Conservation (phyloP, 1,284 basidiomycete species). For the Cryptococcus jaspeensis region DNA sequence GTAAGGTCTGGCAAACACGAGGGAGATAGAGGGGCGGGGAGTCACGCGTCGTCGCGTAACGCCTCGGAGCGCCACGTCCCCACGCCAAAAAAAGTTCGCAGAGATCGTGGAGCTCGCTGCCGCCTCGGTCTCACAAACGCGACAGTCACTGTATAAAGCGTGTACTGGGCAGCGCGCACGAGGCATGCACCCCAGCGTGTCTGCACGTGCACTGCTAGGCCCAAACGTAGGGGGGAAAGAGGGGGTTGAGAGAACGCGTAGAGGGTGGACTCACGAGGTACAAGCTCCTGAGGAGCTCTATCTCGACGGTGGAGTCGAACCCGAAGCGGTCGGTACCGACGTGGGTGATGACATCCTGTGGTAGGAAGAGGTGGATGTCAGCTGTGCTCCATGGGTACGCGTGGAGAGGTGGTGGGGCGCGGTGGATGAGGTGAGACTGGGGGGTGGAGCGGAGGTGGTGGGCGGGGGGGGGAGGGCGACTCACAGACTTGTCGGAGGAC, state of each 20-base stretch:
- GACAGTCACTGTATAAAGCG: background rate
- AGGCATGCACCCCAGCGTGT: background rate
- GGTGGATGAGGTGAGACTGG: background rate
- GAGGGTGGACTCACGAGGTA: conserved; percentile 67
- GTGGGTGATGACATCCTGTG: conserved; percentile 40
- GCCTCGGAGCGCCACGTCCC: too few species aligned
- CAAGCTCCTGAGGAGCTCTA: conserved; percentile 74
- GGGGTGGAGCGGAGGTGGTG: background rate
- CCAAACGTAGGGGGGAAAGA: background rate
- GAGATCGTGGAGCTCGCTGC: too few species aligned
- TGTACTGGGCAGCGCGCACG: background rate
- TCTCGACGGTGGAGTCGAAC: conserved; percentile 77
- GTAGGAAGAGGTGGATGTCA: background rate
- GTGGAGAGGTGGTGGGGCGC: background rate
- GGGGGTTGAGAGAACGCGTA: background rate
- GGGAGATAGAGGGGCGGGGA: too few species aligned
- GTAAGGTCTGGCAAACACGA: too few species aligned
- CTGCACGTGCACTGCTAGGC: background rate
- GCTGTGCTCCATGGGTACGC: background rate
- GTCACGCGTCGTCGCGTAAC: too few species aligned
- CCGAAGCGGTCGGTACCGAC: conserved; percentile 82
- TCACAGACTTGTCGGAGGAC: conserved; percentile 9
- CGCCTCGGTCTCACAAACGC: too few species aligned
- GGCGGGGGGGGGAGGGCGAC: background rate
- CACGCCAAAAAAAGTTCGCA: too few species aligned